A percentile compares a stretch with the other conserved stretches of the same genome.
These are phyloP conservation scores for Fraxinus platypoda DNA, from an alignment of 305 asterid genomes.

Conservation along the genomic window DNA sequence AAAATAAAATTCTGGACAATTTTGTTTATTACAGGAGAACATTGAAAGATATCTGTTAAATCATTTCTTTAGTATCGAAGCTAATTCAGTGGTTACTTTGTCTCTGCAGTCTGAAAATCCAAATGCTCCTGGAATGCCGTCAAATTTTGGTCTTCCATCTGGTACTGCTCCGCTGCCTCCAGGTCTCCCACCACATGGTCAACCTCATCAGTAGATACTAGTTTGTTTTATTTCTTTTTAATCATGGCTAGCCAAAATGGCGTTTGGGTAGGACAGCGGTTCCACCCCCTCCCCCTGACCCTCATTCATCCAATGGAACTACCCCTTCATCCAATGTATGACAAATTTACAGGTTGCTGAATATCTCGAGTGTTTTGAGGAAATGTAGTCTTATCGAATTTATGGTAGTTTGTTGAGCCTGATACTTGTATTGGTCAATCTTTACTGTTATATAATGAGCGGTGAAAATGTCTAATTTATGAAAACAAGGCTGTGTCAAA, in stretches of 20 bases:
- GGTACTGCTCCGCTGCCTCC: slow-evolving; percentile 94
- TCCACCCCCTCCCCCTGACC: not conserved
- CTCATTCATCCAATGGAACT: not conserved
- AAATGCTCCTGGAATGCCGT: slow-evolving; percentile 58
- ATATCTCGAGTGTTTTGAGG: not conserved
- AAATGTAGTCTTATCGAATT: not conserved
- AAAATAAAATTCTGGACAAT: not conserved
- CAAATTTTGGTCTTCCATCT: slow-evolving; percentile 55
- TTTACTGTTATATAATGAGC: not conserved
- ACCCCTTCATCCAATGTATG: not conserved
- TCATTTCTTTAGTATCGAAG: not conserved
- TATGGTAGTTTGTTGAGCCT: not conserved
- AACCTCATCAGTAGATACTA: slow-evolving; percentile 52
- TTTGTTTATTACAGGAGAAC: not conserved
- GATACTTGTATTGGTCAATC: not conserved
- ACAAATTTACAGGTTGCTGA: not conserved
- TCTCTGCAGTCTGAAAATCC: slow-evolving; percentile 75
- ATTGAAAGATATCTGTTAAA: not conserved
- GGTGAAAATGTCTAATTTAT: not conserved
- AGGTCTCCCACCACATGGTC: slow-evolving; percentile 94
- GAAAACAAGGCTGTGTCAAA: not conserved
- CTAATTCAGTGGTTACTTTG: not conserved
- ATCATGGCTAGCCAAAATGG: not conserved
- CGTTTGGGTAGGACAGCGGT: not conserved
- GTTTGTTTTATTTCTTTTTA: not conserved